Evolutionary conservation across 495 filamentous ascomycete genomes (phyloP).

Genomic region (Penicillium angulare): DNA sequence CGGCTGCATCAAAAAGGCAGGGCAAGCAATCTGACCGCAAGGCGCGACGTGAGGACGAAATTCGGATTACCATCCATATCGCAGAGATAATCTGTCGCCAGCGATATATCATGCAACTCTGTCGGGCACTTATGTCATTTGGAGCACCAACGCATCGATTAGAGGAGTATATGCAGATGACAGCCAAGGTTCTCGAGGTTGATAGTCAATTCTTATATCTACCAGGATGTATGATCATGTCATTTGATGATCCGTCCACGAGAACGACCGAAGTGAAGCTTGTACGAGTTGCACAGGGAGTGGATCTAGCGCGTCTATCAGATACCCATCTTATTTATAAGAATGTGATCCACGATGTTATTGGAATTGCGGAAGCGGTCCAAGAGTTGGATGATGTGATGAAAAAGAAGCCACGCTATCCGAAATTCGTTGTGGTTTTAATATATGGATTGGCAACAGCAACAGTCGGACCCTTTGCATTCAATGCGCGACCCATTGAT

Average conservation of each 20-base stretch:
- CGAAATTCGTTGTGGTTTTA: conserved; percentile 63
- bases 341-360: conserved; percentile 80
- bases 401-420: conserved; percentile 61
- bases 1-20: conserved; percentile 29
- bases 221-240: conserved; percentile 90
- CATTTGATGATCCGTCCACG: conserved; percentile 82
- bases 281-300: conserved; percentile 67
- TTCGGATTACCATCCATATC: conserved; percentile 80
- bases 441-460: conserved; percentile 81
- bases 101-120: conserved; percentile 79
- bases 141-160: conserved; percentile 73
- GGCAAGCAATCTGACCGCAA: conserved; percentile 22
- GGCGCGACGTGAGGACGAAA: conserved; percentile 52
- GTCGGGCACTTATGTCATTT: conserved; percentile 76
- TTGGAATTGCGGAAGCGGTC: conserved; percentile 79
- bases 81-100: conserved; percentile 78
- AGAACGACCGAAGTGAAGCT: conserved; percentile 90
- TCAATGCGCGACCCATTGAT: conserved; percentile 78
- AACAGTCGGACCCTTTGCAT: conserved; percentile 78
- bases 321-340: conserved; percentile 89
- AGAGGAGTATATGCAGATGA: conserved; percentile 86
- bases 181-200: conserved; percentile 78
- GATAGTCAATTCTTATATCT: conserved; percentile 88
- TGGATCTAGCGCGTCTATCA: conserved; percentile 77
- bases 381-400: conserved; percentile 64